Evolutionary conservation across 768 basidiomycete genomes (phyloP).

Genomic region (Rubroboletus pulcherrimus): DNA sequence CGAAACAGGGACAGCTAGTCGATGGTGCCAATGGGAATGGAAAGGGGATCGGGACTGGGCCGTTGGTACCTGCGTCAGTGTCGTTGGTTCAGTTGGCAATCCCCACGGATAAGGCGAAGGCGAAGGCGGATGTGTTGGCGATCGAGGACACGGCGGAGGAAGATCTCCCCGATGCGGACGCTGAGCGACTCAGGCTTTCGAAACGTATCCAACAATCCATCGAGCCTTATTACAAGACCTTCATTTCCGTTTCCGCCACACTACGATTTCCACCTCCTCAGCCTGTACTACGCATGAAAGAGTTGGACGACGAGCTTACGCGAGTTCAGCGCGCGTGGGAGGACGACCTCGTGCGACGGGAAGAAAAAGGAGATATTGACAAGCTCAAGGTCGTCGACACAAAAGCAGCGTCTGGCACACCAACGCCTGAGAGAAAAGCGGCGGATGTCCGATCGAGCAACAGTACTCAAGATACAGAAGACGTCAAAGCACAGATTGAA

Average conservation of each 20-base stretch:
- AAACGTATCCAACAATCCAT: conserved; percentile 76
- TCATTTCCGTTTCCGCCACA: conserved; percentile 92
- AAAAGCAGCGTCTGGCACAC: conserved; percentile 25
- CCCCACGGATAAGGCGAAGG: conserved; percentile 17
- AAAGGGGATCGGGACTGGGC: conserved; percentile 10
- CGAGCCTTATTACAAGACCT: conserved; percentile 80
- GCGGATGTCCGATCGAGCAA: conserved; percentile 2
- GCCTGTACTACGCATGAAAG: conserved; percentile 83
- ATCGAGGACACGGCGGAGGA: conserved; percentile 36
- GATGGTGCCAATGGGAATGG: conserved; percentile 23
- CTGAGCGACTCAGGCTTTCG: conserved; percentile 64
- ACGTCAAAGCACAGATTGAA: conserved; percentile 69
- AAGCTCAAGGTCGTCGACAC: conserved; percentile 13
- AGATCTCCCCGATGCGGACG: conserved; percentile 66
- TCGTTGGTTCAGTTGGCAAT: conserved; percentile 23
- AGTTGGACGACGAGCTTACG: conserved; percentile 75
- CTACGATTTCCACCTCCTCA: conserved; percentile 90
- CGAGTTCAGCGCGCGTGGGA: conserved; percentile 76
- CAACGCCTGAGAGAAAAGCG: conserved; percentile 27
- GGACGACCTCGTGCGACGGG: conserved; percentile 76
- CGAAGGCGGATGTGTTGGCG: conserved; percentile 3
- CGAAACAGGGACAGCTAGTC: conserved; percentile 25
- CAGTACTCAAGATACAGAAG: conserved; percentile 36
- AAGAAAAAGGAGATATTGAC: conserved; percentile 49
- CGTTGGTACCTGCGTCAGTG: conserved; percentile 20